Conservation (phyloP, 768 basidiomycete species). For the Leucocoprinus sp. region DNA sequence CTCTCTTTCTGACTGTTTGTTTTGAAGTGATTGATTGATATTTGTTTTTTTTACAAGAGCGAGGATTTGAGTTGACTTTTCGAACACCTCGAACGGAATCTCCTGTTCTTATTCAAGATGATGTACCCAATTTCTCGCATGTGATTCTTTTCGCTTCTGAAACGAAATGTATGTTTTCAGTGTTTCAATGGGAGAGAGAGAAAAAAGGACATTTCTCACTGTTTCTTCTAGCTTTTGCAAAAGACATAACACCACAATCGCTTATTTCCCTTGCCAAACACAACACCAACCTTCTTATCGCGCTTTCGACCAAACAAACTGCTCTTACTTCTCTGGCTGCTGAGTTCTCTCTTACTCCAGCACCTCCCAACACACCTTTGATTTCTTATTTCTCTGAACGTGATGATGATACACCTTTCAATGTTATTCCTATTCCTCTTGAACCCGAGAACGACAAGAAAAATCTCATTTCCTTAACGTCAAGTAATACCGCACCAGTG, state of each 20-base stretch:
- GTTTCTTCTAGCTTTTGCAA: conserved; percentile 43
- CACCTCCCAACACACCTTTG: conserved; percentile 76
- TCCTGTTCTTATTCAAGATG: conserved; percentile 61
- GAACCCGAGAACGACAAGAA: conserved; percentile 24
- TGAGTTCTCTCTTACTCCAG: conserved; percentile 88
- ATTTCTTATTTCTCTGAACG: conserved; percentile 82
- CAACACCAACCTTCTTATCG: conserved; percentile 77
- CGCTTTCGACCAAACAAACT: conserved; percentile 69
- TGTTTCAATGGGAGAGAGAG: too few species aligned
- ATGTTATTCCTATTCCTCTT: conserved; percentile 57
- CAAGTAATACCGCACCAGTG: conserved; percentile 39
- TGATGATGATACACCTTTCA: conserved; percentile 49
- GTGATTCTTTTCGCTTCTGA: conserved; percentile 83
- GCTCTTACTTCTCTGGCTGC: conserved; percentile 70
- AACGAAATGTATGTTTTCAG: conserved; percentile 59
- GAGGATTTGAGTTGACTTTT: conserved; percentile 84
- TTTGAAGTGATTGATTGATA: conserved; percentile 1
- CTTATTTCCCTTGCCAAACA: conserved; percentile 62
- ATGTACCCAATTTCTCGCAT: conserved; percentile 71
- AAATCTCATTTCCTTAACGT: conserved; percentile 30
- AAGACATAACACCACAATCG: conserved; percentile 76
- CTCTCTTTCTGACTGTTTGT: neutral
- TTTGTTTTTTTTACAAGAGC: too few species aligned
- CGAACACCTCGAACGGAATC: conserved; percentile 69
- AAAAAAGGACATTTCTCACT: conserved; percentile 2